Evolutionary conservation across 2,329 filamentous ascomycete genomes (phyloP).

Genomic region (Fusarium liriodendri): DNA sequence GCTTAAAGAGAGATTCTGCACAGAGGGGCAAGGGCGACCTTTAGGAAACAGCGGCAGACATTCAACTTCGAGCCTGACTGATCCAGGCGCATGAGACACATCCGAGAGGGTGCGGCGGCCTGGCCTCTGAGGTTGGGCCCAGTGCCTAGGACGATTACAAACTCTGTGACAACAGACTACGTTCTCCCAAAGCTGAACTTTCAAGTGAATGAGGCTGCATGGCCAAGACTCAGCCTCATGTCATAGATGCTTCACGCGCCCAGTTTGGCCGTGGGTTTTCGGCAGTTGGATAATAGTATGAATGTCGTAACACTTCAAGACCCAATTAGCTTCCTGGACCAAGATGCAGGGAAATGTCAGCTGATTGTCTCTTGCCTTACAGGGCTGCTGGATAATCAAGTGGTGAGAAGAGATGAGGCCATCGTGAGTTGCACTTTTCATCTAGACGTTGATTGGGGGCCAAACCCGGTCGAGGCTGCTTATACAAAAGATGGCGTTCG

Average conservation of each 20-base stretch:
- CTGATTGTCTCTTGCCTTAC: not conserved
- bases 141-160: not conserved
- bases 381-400: not conserved
- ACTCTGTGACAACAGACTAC: not conserved
- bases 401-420: not conserved
- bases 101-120: not conserved
- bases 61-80: not conserved
- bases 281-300: not conserved
- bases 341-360: not conserved
- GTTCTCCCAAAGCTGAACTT: not conserved
- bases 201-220: not conserved
- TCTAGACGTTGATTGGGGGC: not conserved
- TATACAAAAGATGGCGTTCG: not conserved
- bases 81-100: not conserved
- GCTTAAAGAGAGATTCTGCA: not conserved
- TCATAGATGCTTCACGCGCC: not conserved
- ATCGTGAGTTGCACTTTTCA: not conserved
- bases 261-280: not conserved
- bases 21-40: not conserved
- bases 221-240: not conserved
- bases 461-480: not conserved
- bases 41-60: not conserved
- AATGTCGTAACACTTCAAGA: not conserved
- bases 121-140: not conserved
- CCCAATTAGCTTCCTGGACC: not conserved